phyloP scores from a whole-genome alignment of 1,284 basidiomycete genomes.

The Cystobasidium slooffiae region DNA sequence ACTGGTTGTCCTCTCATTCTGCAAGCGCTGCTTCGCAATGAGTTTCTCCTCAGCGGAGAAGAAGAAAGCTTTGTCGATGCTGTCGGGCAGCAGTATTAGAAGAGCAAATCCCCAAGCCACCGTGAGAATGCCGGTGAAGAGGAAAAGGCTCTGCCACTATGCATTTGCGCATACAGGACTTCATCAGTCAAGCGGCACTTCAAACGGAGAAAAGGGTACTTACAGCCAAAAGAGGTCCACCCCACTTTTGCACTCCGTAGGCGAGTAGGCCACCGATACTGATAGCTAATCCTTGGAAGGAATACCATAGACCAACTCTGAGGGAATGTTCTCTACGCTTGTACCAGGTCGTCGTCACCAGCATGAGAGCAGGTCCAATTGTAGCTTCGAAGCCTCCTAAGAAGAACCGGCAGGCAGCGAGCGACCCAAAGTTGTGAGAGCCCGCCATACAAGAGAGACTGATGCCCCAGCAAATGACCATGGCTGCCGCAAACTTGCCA shows the following conservation, averaged over 20 bases:
- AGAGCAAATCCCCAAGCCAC: slow-evolving; percentile 13
- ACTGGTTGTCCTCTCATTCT: slow-evolving; percentile 3
- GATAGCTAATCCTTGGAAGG: slow-evolving; percentile 9
- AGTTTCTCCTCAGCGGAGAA: slow-evolving; percentile 7
- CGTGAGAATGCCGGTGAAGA: slow-evolving; percentile 20
- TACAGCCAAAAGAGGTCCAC: not conserved
- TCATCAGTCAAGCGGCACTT: not conserved
- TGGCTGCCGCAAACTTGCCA: slow-evolving; percentile 27
- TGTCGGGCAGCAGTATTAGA: slow-evolving; percentile 15
- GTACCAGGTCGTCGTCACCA: slow-evolving; percentile 21
- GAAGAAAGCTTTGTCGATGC: slow-evolving; percentile 19
- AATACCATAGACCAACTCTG: slow-evolving; percentile 20
- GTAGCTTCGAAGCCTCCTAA: slow-evolving; percentile 45
- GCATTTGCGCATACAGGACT: not conserved
- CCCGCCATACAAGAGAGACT: slow-evolving; percentile 45
- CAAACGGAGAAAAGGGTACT: not conserved
- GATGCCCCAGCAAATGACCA: slow-evolving; percentile 40
- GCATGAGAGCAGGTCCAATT: slow-evolving; percentile 19
- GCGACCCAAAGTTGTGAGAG: slow-evolving; percentile 22
- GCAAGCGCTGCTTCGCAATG: slow-evolving; percentile 12
- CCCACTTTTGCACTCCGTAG: slow-evolving; percentile 20
- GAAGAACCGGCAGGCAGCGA: slow-evolving; percentile 43
- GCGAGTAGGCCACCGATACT: slow-evolving; percentile 13
- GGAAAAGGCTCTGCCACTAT: slow-evolving; percentile 19
- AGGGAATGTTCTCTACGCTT: slow-evolving; percentile 22